These are phyloP conservation scores for Candolleomyces aberdarensis DNA, from an alignment of 768 basidiomycete genomes.

Conservation along the genomic window DNA sequence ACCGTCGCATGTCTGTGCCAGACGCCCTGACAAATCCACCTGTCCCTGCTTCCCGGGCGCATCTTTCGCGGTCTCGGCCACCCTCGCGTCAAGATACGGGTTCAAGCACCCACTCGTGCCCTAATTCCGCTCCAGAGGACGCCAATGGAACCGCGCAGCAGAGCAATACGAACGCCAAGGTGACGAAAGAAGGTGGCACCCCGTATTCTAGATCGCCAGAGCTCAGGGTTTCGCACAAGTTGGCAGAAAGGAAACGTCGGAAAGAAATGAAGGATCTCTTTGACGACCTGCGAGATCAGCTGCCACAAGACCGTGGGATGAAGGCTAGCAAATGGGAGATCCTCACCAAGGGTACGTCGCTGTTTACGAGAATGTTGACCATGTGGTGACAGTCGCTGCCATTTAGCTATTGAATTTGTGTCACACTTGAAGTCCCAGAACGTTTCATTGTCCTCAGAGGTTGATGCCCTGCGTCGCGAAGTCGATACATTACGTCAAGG, in stretches of 20 bases:
- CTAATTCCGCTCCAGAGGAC: slow-evolving; percentile 23
- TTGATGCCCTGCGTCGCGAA: slow-evolving; percentile 77
- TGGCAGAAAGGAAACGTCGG: slow-evolving; percentile 93
- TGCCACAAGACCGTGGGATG: slow-evolving; percentile 91
- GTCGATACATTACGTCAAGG: slow-evolving; percentile 63
- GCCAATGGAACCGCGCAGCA: not conserved
- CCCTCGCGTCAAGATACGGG: slow-evolving; percentile 59
- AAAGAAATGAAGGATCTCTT: slow-evolving; percentile 99
- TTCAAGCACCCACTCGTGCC: slow-evolving; percentile 33
- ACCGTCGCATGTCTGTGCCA: slow-evolving; percentile 78
- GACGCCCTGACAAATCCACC: slow-evolving; percentile 38
- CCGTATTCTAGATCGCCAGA: slow-evolving; percentile 97
- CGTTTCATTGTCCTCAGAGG: slow-evolving; percentile 74
- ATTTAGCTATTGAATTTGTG: slow-evolving; percentile 85
- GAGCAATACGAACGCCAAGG: slow-evolving; percentile 23
- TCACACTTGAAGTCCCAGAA: slow-evolving; percentile 71
- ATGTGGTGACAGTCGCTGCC: not conserved
- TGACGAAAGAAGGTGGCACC: slow-evolving; percentile 58
- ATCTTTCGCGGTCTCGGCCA: slow-evolving; percentile 69
- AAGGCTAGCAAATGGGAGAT: slow-evolving; percentile 99
- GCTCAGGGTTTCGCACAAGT: slow-evolving; percentile 91
- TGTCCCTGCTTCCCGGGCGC: slow-evolving; percentile 40
- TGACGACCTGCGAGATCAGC: slow-evolving; percentile 89
- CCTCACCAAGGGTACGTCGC: slow-evolving; percentile 79
- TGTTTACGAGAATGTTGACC: slow-evolving; percentile 5